A percentile compares a stretch with the other conserved stretches of the same genome.
These are phyloP conservation scores for Penstemon barbatus DNA, from an alignment of 257 asterid genomes.

Conservation along the genomic window DNA sequence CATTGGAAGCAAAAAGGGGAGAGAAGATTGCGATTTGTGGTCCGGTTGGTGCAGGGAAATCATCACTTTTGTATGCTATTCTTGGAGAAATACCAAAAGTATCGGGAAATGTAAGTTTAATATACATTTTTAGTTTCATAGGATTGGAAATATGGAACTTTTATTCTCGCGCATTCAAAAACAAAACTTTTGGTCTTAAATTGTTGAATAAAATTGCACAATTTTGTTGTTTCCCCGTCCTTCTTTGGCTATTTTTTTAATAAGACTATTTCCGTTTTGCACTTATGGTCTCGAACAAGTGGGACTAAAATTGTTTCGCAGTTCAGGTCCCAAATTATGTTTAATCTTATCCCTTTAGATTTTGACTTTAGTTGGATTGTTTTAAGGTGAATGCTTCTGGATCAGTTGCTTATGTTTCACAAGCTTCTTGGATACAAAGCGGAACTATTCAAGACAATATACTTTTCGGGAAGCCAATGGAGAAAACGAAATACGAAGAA, in stretches of 20 bases:
- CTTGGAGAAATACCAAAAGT: slow-evolving; percentile 67
- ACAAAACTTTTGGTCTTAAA: no score
- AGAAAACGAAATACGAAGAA: slow-evolving; percentile 46
- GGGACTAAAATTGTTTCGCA: neutral
- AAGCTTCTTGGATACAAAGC: slow-evolving; percentile 79
- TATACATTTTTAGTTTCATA: no score
- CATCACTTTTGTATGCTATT: slow-evolving; percentile 63
- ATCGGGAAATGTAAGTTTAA: slow-evolving; percentile 61
- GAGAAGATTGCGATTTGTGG: slow-evolving; percentile 74
- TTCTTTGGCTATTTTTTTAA: no score
- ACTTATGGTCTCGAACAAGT: neutral
- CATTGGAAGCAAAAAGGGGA: slow-evolving; percentile 42
- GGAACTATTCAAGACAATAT: slow-evolving; percentile 75
- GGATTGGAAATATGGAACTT: no score
- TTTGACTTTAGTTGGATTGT: neutral
- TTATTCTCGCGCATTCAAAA: no score
- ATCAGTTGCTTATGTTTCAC: slow-evolving; percentile 77
- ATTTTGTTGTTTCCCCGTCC: no score
- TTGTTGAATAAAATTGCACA: no score
- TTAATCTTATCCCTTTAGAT: neutral
- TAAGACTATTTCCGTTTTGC: no score
- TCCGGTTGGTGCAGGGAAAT: slow-evolving; percentile 76
- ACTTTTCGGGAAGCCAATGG: slow-evolving; percentile 71
- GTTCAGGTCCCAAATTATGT: no score
- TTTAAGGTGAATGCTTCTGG: slow-evolving; percentile 59